Base-by-base conservation (phyloP, 1,139 yeast genomes). In the Lodderomyces theae region DNA sequence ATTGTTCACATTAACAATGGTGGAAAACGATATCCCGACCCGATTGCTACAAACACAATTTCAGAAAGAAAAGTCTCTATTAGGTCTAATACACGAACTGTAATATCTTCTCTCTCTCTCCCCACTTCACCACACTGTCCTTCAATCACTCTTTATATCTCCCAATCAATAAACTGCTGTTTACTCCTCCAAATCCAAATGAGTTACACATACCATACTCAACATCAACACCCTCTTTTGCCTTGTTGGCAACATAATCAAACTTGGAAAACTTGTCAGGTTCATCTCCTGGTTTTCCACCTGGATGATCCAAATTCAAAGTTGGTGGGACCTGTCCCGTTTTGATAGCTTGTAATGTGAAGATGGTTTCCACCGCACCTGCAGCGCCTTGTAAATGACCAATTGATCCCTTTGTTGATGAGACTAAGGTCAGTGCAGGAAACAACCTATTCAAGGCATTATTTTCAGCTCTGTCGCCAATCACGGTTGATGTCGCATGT, bases 171-270 rank as follows among this genome's bases (percentile, higher is more conserved):
- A 61, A 42, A 16, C 95, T 76, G 11, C 95, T 84, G 61, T 94
- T 94, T 6, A 95, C 89, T 11, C 99, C 99, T 7, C 99, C 99
- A 66, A 94, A 92, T 0, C 98, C 99, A 66, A 94, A 92, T 50
- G 96, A 87, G 57, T 94, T 94, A 42, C 89, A 80, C 51, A 94
- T 50, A 0, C 92, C 97, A 50, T 76, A 72, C 6, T 72, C 55
- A 8, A 86, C 57, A 3, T 58, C 53, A 29, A 61, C 65, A 13
- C 59, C 43, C 3, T 6, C 9, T 45, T 65, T 70, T 4, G 82
- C 66, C 6, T 54, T 49, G 25, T 74, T 64, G 0, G 80, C 74
- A 4, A 87, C 83, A 51, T 83, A 84, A 53, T 86, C 82, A 49
- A 86, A 75, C 15, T 54, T 54, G 9, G n/a, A 11, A 51, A 80